A percentile compares a stretch with the other conserved stretches of the same genome.
phyloP scores from a whole-genome alignment of 2,329 filamentous ascomycete species.

The Cercospora janseana region DNA sequence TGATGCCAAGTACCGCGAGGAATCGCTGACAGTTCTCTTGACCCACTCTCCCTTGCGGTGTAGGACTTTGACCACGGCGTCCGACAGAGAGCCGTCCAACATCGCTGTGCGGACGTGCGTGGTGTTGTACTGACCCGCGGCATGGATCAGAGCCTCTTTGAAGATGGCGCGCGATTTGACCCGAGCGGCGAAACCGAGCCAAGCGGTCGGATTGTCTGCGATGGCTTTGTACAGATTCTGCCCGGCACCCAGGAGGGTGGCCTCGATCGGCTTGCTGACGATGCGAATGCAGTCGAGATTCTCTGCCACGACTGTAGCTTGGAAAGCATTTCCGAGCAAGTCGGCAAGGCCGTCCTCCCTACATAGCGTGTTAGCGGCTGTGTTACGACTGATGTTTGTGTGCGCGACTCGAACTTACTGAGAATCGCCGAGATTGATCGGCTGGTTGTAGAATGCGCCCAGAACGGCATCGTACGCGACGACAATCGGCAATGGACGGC shows the following conservation, averaged over 20 bases:
- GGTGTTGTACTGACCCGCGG: slow-evolving; percentile 44
- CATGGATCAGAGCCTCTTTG: slow-evolving; percentile 47
- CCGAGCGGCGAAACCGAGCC: slow-evolving; percentile 48
- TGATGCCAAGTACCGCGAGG: slow-evolving; percentile 37
- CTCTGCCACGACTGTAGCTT: slow-evolving; percentile 48
- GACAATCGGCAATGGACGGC: slow-evolving; percentile 16
- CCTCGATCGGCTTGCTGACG: slow-evolving; percentile 49
- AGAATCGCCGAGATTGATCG: slow-evolving; percentile 43
- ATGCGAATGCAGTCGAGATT: slow-evolving; percentile 44
- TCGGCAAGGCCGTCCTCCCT: slow-evolving; percentile 37
- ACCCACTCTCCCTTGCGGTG: slow-evolving; percentile 34
- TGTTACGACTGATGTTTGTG: not conserved
- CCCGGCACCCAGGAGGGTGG: slow-evolving; percentile 48
- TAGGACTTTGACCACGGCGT: slow-evolving; percentile 31
- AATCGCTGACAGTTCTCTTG: slow-evolving; percentile 31
- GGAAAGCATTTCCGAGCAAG: slow-evolving; percentile 43
- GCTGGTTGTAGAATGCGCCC: slow-evolving; percentile 48
- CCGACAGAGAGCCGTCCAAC: slow-evolving; percentile 27
- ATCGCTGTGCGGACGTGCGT: slow-evolving; percentile 26
- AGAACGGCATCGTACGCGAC: slow-evolving; percentile 47
- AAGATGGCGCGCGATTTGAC: slow-evolving; percentile 48
- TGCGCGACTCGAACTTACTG: slow-evolving; percentile 18
- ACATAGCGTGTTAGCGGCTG: not conserved
- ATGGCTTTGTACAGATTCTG: slow-evolving; percentile 49
- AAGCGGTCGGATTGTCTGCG: slow-evolving; percentile 43